Conservation (phyloP, 2,329 filamentous ascomycete species). For the Xylaria sp. region DNA sequence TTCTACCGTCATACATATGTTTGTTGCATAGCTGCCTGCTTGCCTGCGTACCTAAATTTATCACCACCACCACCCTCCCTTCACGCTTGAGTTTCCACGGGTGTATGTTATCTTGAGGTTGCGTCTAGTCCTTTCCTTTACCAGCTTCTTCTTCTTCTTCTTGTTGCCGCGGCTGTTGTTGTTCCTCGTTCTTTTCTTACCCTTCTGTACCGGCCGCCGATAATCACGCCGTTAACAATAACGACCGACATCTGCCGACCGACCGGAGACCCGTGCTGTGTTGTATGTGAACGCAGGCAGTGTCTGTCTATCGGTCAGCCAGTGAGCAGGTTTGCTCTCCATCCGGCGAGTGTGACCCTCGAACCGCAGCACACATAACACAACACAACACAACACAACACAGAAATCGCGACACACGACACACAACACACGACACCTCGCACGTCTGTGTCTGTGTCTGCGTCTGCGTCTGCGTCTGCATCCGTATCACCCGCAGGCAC, state of each 20-base stretch:
- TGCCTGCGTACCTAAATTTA: neutral
- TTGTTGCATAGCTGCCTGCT: neutral
- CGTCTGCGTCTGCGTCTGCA: neutral
- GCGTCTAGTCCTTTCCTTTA: slow-evolving; percentile 13
- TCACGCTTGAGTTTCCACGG: neutral
- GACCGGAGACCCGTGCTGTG: neutral
- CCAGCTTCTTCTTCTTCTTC: neutral
- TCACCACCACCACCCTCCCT: neutral
- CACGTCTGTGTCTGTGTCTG: neutral
- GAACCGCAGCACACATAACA: neutral
- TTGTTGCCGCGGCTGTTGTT: too few relatives aligned
- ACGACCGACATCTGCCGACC: neutral
- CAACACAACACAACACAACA: neutral
- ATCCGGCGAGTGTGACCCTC: slow-evolving; percentile 7
- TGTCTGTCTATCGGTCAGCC: neutral
- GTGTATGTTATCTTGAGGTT: neutral
- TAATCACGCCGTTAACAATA: neutral
- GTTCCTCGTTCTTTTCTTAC: too few relatives aligned
- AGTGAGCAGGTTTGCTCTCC: slow-evolving; percentile 6
- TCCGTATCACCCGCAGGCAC: neutral
- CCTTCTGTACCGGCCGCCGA: neutral
- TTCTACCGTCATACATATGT: neutral
- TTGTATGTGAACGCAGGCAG: slow-evolving; percentile 9
- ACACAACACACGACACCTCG: neutral
- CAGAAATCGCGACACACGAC: neutral